phyloP scores from a whole-genome alignment of 352 stramenopile species.

The Phytophthora foliorum region DNA sequence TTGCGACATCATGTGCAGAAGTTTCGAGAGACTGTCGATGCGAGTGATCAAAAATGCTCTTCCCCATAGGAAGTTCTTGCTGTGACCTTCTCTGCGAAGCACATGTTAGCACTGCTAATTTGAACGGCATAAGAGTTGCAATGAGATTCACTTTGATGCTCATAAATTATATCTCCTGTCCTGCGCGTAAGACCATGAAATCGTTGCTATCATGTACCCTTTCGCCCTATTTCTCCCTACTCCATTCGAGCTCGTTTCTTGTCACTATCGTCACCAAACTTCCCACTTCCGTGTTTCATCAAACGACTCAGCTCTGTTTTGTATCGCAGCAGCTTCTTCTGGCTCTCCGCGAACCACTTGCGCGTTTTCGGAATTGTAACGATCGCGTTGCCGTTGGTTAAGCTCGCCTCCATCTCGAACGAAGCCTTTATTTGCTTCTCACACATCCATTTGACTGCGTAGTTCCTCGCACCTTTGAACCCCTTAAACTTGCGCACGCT shows the following conservation, averaged over 20 bases:
- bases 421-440: conserved; percentile 8
- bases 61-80: no score
- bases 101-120: no score
- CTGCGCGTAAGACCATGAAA: no score
- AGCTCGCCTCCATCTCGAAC: conserved; percentile 13
- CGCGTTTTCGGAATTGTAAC: conserved; percentile 22
- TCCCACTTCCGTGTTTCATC: neutral
- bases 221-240: no score
- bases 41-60: no score
- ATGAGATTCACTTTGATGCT: no score
- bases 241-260: neutral
- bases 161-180: no score
- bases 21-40: no score
- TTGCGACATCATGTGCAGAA: no score
- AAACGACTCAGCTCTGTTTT: neutral
- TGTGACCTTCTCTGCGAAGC: no score
- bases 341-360: neutral
- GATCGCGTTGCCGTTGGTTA: neutral
- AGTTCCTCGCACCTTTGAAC: conserved; percentile 1
- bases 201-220: no score
- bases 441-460: neutral
- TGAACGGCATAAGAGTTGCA: no score
- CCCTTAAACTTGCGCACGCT: conserved; percentile 6
- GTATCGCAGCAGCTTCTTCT: neutral
- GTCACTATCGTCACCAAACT: neutral